These are phyloP conservation scores for Odonthalia washingtoniensis DNA, from an alignment of 31 red algal species.

Conservation along the genomic window DNA sequence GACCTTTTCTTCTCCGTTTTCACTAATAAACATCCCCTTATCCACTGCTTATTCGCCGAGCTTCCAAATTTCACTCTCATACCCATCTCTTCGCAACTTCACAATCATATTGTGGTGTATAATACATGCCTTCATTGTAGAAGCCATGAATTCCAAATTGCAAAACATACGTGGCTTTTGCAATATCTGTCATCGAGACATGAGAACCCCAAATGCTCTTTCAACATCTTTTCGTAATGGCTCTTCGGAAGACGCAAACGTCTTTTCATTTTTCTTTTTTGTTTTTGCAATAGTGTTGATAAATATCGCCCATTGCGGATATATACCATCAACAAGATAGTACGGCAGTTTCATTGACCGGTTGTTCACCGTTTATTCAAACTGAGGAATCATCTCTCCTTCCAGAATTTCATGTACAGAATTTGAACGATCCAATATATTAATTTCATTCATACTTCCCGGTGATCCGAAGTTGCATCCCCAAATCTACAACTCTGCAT, in stretches of 20 bases:
- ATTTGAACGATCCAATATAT: conserved; percentile 16
- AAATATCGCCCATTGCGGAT: conserved; percentile 39
- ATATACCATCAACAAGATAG: conserved; percentile 32
- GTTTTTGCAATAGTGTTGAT: conserved; percentile 11
- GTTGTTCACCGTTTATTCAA: background rate
- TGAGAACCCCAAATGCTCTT: conserved; percentile 20
- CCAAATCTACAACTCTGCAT: conserved; percentile 47
- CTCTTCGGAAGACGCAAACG: background rate
- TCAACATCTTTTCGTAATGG: conserved; percentile 16
- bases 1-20: too few species aligned
- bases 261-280: conserved; percentile 17
- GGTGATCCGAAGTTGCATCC: conserved; percentile 21
- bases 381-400: background rate
- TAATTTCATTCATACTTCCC: conserved; percentile 39
- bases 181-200: conserved; percentile 5
- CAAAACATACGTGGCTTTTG: too few species aligned
- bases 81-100: too few species aligned
- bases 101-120: too few species aligned
- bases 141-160: too few species aligned
- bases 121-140: too few species aligned
- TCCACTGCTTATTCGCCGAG: too few species aligned
- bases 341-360: background rate
- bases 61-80: too few species aligned
- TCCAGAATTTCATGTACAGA: background rate
- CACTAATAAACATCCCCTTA: too few species aligned